These are phyloP conservation scores for Rhodomyrtus tomentosa DNA, from an alignment of 345 rosid genomes.

Conservation along the genomic window DNA sequence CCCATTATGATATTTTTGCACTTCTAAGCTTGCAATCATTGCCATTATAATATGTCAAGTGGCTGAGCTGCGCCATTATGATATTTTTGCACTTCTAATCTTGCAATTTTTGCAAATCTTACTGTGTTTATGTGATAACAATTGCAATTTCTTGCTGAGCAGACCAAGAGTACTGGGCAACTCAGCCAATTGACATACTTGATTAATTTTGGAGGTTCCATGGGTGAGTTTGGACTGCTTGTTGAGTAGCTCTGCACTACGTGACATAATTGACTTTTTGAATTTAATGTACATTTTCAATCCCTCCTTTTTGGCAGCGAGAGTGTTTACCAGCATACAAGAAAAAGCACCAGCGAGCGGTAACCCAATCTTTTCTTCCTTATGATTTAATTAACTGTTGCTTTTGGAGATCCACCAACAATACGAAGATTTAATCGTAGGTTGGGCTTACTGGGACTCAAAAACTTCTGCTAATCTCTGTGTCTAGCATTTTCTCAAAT, in stretches of 20 bases:
- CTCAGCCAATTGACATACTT: constrained; percentile 87
- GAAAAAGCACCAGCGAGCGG: constrained; percentile 83
- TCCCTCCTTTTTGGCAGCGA: constrained; percentile 33
- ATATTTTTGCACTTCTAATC: neutral
- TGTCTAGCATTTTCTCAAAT: neutral
- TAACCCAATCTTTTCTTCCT: constrained; percentile 30
- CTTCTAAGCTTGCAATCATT: neutral
- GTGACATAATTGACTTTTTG: neutral
- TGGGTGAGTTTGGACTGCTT: constrained; percentile 34
- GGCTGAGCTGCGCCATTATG: neutral
- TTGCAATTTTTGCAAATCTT: neutral
- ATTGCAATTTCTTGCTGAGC: neutral
- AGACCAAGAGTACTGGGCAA: constrained; percentile 89
- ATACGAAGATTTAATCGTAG: neutral
- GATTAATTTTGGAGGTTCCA: constrained; percentile 66
- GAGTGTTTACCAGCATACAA: constrained; percentile 90
- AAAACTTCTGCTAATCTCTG: neutral
- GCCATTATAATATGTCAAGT: no score
- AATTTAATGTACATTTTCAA: neutral
- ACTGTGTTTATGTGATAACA: neutral
- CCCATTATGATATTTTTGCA: neutral
- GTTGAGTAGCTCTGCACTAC: neutral
- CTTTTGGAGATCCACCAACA: neutral
- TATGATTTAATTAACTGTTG: neutral
- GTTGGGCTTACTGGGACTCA: neutral